These are phyloP conservation scores for Gaeumannomyces tritici DNA, from an alignment of 2,329 filamentous ascomycete species.

Conservation along the genomic window DNA sequence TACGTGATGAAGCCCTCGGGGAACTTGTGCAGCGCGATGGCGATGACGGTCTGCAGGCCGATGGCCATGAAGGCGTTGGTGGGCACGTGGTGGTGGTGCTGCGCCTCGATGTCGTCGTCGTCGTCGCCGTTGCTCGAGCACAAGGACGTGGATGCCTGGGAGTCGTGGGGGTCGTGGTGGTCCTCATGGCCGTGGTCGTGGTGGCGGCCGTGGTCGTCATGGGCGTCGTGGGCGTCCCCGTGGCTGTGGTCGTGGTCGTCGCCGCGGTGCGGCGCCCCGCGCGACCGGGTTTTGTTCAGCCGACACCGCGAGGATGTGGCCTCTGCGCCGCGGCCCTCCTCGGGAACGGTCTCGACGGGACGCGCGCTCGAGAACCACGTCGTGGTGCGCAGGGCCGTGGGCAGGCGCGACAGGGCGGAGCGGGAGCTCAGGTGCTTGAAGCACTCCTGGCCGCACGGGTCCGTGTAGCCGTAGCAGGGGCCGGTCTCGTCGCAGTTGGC, in stretches of 20 bases:
- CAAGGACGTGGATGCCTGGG: slow-evolving; percentile 7
- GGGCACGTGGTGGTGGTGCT: slow-evolving; percentile 89
- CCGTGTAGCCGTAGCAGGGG: slow-evolving; percentile 54
- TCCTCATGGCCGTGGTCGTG: slow-evolving; percentile 1
- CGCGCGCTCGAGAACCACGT: slow-evolving; percentile 21
- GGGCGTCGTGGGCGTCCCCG: not conserved
- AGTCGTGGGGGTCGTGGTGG: slow-evolving; percentile 13
- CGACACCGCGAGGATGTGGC: not conserved
- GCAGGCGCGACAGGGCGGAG: slow-evolving; percentile 20
- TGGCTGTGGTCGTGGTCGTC: slow-evolving; percentile 9
- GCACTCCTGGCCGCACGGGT: slow-evolving; percentile 57
- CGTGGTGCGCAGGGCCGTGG: slow-evolving; percentile 30
- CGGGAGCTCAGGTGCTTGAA: slow-evolving; percentile 46
- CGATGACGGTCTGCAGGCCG: slow-evolving; percentile 90
- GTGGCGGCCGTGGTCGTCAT: slow-evolving; percentile 6
- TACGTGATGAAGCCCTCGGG: slow-evolving; percentile 86
- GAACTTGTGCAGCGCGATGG: slow-evolving; percentile 92
- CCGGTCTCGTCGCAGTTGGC: slow-evolving; percentile 50
- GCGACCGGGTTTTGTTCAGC: slow-evolving; percentile 26
- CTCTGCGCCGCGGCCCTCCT: not conserved
- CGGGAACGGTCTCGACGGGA: slow-evolving; percentile 13
- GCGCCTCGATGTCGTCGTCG: slow-evolving; percentile 32
- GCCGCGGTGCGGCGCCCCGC: slow-evolving; percentile 6
- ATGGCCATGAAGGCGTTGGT: slow-evolving; percentile 90
- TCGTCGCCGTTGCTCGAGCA: slow-evolving; percentile 15